Base-by-base conservation (phyloP, 2,329 filamentous ascomycete genomes). In the Cytospora piceicola region DNA sequence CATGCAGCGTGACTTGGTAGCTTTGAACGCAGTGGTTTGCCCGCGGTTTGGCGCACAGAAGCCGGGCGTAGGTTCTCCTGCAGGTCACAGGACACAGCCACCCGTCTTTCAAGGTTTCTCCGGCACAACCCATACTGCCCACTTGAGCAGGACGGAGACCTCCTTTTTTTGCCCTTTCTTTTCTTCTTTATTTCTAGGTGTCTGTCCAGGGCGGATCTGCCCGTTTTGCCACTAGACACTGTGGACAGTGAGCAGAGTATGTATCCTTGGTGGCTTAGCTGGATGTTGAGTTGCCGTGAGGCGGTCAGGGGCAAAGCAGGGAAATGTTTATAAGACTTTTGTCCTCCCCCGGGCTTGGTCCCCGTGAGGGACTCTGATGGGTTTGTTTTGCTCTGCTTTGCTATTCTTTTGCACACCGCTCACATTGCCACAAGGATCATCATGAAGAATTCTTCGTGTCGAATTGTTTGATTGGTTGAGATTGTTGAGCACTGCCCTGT, bases 1-100 rank as follows among this genome's bases (percentile, higher is more conserved):
- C 11, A 53, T 61, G 58, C 58, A 60, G 42, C 49, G 14, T 22
- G 14, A n/a, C n/a, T 22, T 12, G 20, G 17, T 24, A 52, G 27
- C 20, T 42, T 42, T 32, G 32, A 20, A 12, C 22, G 58, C 30
- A 54, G 42, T 20, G 59, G 15, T 42, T 12, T 20, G 12, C 7
- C 6, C 9, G 17, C 39, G 34, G 6, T 3, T 30, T n/a, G 4
- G 12, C 36, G 12, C 59, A 61, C 55, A 61, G 36, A 22, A 61
- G 59, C 15, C 59, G 58, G 58, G 58, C 58, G 30, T 51, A 20
- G 20, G 24, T 11, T 58, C 15, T 24, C 34, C 34, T 55, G 58
- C 58, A 61, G 24, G 49, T 39, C 22, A 24, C 7, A 42, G 17
- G 3, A 24, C 42, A 42, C 60, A 24, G 42, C 60, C 36, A 29